A percentile compares a stretch with the other conserved stretches of the same genome.
These are phyloP conservation scores for Cercospora sp. DNA, from an alignment of 2,329 filamentous ascomycete species.

Conservation along the genomic window DNA sequence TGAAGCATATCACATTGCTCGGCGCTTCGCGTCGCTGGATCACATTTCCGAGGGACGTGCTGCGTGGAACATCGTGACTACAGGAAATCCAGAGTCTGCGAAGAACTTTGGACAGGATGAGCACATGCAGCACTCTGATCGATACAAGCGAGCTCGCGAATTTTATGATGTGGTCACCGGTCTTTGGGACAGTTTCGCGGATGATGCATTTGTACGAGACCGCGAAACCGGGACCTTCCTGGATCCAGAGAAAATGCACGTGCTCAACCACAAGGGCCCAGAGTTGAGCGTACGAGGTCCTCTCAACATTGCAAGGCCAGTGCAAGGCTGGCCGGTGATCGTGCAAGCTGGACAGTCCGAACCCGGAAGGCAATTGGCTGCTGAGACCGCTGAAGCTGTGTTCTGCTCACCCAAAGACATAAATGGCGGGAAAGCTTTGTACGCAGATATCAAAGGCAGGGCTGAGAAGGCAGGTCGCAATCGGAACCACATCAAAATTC, in stretches of 20 bases:
- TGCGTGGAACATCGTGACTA: conserved; percentile 55
- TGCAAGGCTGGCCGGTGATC: conserved; percentile 34
- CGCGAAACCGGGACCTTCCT: conserved; percentile 51
- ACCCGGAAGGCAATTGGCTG: conserved; percentile 31
- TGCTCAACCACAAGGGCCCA: conserved; percentile 52
- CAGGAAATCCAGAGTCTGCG: conserved; percentile 49
- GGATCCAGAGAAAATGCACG: conserved; percentile 55
- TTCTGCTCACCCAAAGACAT: conserved; percentile 31
- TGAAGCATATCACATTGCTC: conserved; percentile 40
- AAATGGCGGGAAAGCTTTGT: conserved; percentile 27
- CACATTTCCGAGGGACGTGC: conserved; percentile 42
- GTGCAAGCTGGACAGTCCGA: conserved; percentile 33
- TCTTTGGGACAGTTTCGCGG: conserved; percentile 45
- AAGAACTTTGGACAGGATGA: conserved; percentile 49
- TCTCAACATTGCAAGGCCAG: conserved; percentile 29
- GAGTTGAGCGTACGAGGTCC: conserved; percentile 30
- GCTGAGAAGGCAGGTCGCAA: conserved; percentile 26
- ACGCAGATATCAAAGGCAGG: conserved; percentile 30
- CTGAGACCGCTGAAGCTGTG: conserved; percentile 32
- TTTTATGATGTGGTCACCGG: conserved; percentile 40
- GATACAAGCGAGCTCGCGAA: conserved; percentile 53
- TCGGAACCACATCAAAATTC: conserved; percentile 29
- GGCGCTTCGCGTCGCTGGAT: conserved; percentile 42
- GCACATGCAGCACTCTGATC: conserved; percentile 51
- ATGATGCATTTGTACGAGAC: conserved; percentile 56